These are phyloP conservation scores for Ogataea zsoltii DNA, from an alignment of 805 yeast genomes.

Conservation along the genomic window DNA sequence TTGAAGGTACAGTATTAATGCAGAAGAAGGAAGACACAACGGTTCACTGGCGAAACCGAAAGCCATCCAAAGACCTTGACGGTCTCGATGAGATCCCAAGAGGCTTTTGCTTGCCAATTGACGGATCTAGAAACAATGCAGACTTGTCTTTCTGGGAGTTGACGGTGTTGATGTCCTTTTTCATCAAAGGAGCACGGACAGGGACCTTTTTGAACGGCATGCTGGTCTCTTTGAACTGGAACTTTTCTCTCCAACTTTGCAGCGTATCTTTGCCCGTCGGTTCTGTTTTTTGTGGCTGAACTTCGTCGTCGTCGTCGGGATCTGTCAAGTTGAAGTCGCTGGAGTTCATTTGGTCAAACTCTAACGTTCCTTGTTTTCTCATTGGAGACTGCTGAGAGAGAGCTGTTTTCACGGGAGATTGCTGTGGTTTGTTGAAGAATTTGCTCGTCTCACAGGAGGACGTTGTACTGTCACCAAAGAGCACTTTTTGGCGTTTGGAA, in stretches of 20 bases:
- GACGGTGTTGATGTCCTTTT: constrained; percentile 3
- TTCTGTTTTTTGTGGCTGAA: constrained; percentile 3
- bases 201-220: neutral
- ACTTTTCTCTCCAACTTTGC: constrained; percentile 8
- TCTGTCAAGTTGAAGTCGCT: constrained; percentile 34
- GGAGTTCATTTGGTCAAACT: constrained; percentile 18
- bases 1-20: no score
- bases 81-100: neutral
- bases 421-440: constrained; percentile 16
- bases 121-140: neutral
- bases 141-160: neutral
- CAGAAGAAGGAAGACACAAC: no score
- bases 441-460: constrained; percentile 18
- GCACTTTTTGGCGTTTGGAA: constrained; percentile 28
- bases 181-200: neutral
- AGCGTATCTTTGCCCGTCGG: neutral
- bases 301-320: constrained; percentile 27
- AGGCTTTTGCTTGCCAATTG: neutral
- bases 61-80: constrained; percentile 4
- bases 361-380: no score
- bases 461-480: constrained; percentile 16
- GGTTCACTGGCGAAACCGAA: constrained; percentile 7
- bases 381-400: neutral
- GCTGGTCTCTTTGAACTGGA: constrained; percentile 1
- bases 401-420: constrained; percentile 11